A percentile compares a stretch with the other conserved stretches of the same genome.
These are phyloP conservation scores for Xeromyces bisporus DNA, from an alignment of 495 filamentous ascomycete genomes.

Conservation along the genomic window DNA sequence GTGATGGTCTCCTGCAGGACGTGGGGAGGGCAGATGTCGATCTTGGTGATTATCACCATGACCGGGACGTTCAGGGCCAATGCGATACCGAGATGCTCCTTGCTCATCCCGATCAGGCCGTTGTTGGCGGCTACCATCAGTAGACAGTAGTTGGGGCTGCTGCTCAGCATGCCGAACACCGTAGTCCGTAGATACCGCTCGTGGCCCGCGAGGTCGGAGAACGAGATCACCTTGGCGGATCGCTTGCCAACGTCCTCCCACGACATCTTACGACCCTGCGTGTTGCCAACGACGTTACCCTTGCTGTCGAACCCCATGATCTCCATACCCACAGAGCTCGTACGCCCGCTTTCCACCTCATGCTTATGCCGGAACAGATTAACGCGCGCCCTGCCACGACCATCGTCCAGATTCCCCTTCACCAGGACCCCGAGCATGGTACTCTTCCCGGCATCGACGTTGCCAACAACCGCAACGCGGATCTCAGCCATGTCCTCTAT, in stretches of 20 bases:
- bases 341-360: slow-evolving; percentile 87
- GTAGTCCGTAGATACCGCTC: slow-evolving; percentile 92
- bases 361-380: slow-evolving; percentile 98
- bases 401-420: slow-evolving; percentile 90
- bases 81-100: slow-evolving; percentile 92
- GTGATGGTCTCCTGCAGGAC: slow-evolving; percentile 86
- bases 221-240: slow-evolving; percentile 88
- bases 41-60: slow-evolving; percentile 97
- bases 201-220: slow-evolving; percentile 90
- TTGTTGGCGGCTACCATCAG: slow-evolving; percentile 99
- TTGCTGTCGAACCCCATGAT: slow-evolving; percentile 94
- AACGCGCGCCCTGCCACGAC: slow-evolving; percentile 80
- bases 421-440: slow-evolving; percentile 95
- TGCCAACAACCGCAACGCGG: slow-evolving; percentile 92
- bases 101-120: slow-evolving; percentile 92
- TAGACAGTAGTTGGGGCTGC: slow-evolving; percentile 92
- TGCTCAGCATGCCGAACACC: slow-evolving; percentile 86
- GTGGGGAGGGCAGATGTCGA: slow-evolving; percentile 94
- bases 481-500: slow-evolving; percentile 87
- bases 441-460: slow-evolving; percentile 94
- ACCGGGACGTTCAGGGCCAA: slow-evolving; percentile 91
- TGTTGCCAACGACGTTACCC: slow-evolving; percentile 69
- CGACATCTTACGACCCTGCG: slow-evolving; percentile 71
- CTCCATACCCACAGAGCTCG: slow-evolving; percentile 93
- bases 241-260: slow-evolving; percentile 98